These are phyloP conservation scores for Brassica hybrid DNA, from an alignment of 441 rosid species.

Conservation along the genomic window DNA sequence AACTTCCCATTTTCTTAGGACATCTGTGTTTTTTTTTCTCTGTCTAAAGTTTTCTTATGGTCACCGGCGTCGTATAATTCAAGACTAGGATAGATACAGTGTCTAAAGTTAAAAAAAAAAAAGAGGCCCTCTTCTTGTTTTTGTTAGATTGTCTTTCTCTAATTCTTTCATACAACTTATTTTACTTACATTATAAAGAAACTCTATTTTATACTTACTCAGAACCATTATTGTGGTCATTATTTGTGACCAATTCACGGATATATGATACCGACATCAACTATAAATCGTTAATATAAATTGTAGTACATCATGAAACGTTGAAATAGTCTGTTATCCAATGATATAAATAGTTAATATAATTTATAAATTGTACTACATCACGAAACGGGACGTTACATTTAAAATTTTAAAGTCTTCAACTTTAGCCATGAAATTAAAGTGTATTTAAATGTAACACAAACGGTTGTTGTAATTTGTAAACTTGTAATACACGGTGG, in stretches of 20 bases:
- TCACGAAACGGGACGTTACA: conserved; percentile 31
- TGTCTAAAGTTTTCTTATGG: conserved; percentile 2
- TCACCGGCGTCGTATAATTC: not conserved
- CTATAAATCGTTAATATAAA: not conserved
- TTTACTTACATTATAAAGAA: not conserved
- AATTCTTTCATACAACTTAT: not conserved
- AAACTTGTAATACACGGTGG: conserved; percentile 16
- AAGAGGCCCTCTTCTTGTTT: not conserved
- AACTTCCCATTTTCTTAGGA: not conserved
- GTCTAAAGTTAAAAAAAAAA: too few species aligned
- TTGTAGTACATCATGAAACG: conserved; percentile 27
- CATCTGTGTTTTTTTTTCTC: not conserved
- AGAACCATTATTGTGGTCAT: not conserved
- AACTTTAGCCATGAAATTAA: not conserved
- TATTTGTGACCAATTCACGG: conserved; percentile 4
- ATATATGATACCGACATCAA: conserved; percentile 8
- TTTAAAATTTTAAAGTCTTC: conserved; percentile 14
- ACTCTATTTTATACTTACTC: not conserved
- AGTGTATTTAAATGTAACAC: conserved; percentile 11
- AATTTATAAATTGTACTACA: conserved; percentile 11
- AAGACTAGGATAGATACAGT: conserved; percentile 1
- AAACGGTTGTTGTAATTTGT: not conserved
- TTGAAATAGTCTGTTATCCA: too few species aligned
- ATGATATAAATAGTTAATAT: too few species aligned
- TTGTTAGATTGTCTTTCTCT: not conserved